These are phyloP conservation scores for Nannochloris sp. DNA, from an alignment of 139 green algal species.

Conservation along the genomic window DNA sequence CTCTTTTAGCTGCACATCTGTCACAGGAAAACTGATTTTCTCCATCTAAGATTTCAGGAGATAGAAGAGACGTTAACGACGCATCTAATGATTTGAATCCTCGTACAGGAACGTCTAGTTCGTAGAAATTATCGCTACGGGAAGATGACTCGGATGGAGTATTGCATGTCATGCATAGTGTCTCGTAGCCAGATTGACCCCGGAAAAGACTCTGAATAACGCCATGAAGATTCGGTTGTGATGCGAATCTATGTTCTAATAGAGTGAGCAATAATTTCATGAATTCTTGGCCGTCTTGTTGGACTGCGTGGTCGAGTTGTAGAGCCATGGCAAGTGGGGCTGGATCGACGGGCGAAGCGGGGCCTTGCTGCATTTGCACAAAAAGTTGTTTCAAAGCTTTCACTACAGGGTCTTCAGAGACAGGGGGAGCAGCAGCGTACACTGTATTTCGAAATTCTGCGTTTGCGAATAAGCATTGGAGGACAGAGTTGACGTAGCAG, in stretches of 20 bases:
- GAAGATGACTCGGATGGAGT: constrained; percentile 31
- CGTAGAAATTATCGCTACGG: constrained; percentile 65
- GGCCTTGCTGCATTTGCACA: constrained; percentile 52
- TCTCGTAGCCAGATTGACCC: constrained; percentile 66
- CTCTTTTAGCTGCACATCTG: constrained; percentile 50
- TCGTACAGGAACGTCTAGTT: constrained; percentile 75
- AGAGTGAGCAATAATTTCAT: constrained; percentile 84
- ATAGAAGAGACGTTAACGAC: constrained; percentile 42
- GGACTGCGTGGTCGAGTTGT: constrained; percentile 64
- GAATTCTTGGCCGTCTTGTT: constrained; percentile 93
- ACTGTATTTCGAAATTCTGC: constrained; percentile 51
- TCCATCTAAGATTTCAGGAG: constrained; percentile 60
- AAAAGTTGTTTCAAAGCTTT: constrained; percentile 46
- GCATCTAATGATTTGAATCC: constrained; percentile 26
- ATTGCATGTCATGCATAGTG: constrained; percentile 54
- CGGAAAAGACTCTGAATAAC: constrained; percentile 46
- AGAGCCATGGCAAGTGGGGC: constrained; percentile 50
- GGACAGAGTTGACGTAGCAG: constrained; percentile 79
- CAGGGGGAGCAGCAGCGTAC: constrained; percentile 19
- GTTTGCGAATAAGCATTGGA: constrained; percentile 75
- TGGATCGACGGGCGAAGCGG: constrained; percentile 46
- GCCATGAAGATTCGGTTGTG: neutral
- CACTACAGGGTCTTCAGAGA: constrained; percentile 19
- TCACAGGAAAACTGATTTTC: constrained; percentile 84
- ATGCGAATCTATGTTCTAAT: constrained; percentile 54